phyloP scores from a whole-genome alignment of 805 yeast genomes.

The Isabelozyma gotoi region DNA sequence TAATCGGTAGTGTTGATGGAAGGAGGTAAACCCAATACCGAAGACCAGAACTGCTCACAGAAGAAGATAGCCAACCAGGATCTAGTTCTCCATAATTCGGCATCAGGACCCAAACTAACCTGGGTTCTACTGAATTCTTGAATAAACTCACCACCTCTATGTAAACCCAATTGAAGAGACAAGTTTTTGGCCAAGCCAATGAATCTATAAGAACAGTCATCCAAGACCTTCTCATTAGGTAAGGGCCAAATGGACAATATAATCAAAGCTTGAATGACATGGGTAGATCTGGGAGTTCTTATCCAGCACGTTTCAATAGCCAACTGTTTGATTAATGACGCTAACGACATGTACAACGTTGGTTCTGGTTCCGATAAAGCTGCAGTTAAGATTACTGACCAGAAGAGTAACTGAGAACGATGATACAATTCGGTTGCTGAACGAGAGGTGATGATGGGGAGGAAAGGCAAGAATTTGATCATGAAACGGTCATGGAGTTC shows the following conservation, averaged over 20 bases:
- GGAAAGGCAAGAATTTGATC: slow-evolving; percentile 63
- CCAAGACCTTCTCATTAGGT: slow-evolving; percentile 88
- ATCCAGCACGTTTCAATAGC: slow-evolving; percentile 94
- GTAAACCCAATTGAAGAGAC: slow-evolving; percentile 84
- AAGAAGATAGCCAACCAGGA: slow-evolving; percentile 89
- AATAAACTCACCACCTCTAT: slow-evolving; percentile 83
- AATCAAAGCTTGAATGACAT: slow-evolving; percentile 84
- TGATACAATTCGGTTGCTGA: slow-evolving; percentile 75
- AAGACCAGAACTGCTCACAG: slow-evolving; percentile 88
- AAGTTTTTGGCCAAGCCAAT: slow-evolving; percentile 83
- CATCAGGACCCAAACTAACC: slow-evolving; percentile 77
- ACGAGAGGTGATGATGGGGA: slow-evolving; percentile 74
- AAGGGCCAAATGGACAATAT: slow-evolving; percentile 90
- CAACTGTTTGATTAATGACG: slow-evolving; percentile 76
- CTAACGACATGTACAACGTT: slow-evolving; percentile 67
- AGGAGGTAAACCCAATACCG: slow-evolving; percentile 84
- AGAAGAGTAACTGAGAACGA: slow-evolving; percentile 81
- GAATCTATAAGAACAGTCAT: slow-evolving; percentile 88
- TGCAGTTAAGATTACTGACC: slow-evolving; percentile 89
- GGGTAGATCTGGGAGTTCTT: slow-evolving; percentile 89
- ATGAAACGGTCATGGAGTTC: slow-evolving; percentile 72
- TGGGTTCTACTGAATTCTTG: slow-evolving; percentile 89
- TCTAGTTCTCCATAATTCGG: slow-evolving; percentile 91
- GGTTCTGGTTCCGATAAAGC: slow-evolving; percentile 88
- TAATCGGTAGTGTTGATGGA: slow-evolving; percentile 77